Conservation (phyloP, 371 early-diverging fungal species). For the Mucor piriformis region DNA sequence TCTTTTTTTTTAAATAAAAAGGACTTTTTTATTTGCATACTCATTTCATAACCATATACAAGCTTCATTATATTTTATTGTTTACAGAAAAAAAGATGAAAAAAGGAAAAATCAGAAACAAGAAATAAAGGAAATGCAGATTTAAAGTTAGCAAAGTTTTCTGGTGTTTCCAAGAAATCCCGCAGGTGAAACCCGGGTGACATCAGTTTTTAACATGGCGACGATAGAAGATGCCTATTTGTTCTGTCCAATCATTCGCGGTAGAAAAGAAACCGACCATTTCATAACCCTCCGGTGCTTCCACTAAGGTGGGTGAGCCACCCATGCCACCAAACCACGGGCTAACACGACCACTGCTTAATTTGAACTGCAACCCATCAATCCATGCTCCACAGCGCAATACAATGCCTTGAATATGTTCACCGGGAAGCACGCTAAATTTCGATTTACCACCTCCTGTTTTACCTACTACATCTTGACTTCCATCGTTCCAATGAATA, state of each 20-base stretch:
- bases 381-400: constrained; percentile 62
- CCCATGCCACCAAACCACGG: constrained; percentile 66
- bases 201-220: background rate
- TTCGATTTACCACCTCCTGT: constrained; percentile 33
- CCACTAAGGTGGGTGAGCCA: constrained; percentile 41
- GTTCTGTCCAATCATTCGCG: constrained; percentile 55
- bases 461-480: constrained; percentile 36
- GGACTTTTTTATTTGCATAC: background rate
- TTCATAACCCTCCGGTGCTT: constrained; percentile 50
- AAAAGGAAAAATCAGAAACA: constrained; percentile 3
- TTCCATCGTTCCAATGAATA: constrained; percentile 49
- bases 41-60: constrained; percentile 50
- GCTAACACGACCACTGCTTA: constrained; percentile 44
- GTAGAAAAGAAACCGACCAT: constrained; percentile 58
- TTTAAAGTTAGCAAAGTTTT: background rate
- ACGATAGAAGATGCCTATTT: constrained; percentile 41
- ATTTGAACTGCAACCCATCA: constrained; percentile 62
- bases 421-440: constrained; percentile 37
- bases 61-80: constrained; percentile 26
- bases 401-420: constrained; percentile 44
- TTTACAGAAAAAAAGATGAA: background rate
- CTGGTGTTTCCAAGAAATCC: constrained; percentile 10
- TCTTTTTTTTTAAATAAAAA: too few relatives aligned
- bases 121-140: background rate
- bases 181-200: constrained; percentile 9